Evolutionary conservation across 2,329 filamentous ascomycete genomes (phyloP), one percentile per base, ranked within the genome.

Genomic region (Aspergillus sp.): DNA sequence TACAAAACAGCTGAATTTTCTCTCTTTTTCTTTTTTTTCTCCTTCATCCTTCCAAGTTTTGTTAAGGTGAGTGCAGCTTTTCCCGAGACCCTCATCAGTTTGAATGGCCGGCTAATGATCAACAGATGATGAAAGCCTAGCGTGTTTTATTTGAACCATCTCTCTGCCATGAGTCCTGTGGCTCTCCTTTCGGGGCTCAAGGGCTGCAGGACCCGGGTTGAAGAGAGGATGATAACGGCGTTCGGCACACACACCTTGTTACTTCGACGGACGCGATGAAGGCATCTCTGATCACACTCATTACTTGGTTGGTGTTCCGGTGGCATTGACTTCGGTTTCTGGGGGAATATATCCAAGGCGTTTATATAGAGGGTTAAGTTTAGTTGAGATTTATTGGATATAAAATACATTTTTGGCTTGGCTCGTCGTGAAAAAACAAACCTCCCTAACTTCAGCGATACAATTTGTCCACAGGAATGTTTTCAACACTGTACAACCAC

Each of bases 241-340:
- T 96, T 86, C 89, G 91, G 88, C 93, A 96, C 91, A 95, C 78
- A 73, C 79, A 63, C 85, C 91, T 96, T 97, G 89, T 96, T 94
- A 88, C 80, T 75, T 73, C 52, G 19, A 88, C 90, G 91, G 83
- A 95, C 91, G 93, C 90, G 81, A 88, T 85, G 79, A 86, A 83
- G 86, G 88, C 85, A 94, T 86, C 88, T 96, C 91, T 97, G 91
- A 97, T 62, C 57, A 60, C 50, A 51, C 59, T 61, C 66, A 67
- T 70, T 70, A 68, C 76, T 81, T 81, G 79, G 78, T 6, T 42
- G 65, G 64, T 66, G 64, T 67, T 29, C n/a, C n/a, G 7, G 9
- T 12, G 4, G 7, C 35, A 12, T 38, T 38, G 35, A 12, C 6
- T 7, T 38, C 8, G 35, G 12, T 38, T n/a, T n/a, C 12, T 38